Evolutionary conservation across 164 flowering plant genomes (phyloP).

Genomic region (Echeveria elegans): DNA sequence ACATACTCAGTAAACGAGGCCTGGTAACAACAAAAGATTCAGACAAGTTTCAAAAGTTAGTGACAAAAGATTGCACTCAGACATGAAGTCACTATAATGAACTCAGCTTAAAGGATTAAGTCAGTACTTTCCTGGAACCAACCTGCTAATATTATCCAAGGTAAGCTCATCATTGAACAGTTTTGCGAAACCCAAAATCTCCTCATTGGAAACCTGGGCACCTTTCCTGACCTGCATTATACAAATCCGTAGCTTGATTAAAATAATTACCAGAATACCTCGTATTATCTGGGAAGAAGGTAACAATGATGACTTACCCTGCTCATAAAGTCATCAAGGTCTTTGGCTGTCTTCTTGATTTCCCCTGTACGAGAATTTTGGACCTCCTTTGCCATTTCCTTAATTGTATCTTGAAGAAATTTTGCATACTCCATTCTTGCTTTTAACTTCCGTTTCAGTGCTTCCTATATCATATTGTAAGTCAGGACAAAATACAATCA

Average conservation of each 20-base stretch:
- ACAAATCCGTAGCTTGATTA: neutral
- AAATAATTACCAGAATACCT: neutral
- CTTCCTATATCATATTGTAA: constrained; percentile 45
- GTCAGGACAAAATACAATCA: neutral
- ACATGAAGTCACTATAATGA: neutral
- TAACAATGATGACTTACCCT: constrained; percentile 25
- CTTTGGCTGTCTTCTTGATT: constrained; percentile 79
- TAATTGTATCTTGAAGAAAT: constrained; percentile 89
- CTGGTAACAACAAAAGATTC: constrained; percentile 19
- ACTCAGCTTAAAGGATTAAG: neutral
- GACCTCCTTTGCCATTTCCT: constrained; percentile 99
- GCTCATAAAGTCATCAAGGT: constrained; percentile 80
- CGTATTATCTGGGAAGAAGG: neutral
- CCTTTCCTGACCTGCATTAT: constrained; percentile 66
- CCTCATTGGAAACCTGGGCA: constrained; percentile 69
- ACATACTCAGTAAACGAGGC: constrained; percentile 84
- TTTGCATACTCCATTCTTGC: constrained; percentile 96
- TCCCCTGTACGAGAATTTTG: constrained; percentile 84
- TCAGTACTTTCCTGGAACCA: neutral
- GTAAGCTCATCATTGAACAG: constrained; percentile 95
- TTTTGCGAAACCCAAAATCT: constrained; percentile 90
- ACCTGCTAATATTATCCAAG: constrained; percentile 97
- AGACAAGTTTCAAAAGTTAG: neutral
- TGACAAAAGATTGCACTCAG: neutral
- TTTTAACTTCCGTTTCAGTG: constrained; percentile 68